Evolutionary conservation across 208 protist species (phyloP).

Genomic region (Tritrichomonas foetus): DNA sequence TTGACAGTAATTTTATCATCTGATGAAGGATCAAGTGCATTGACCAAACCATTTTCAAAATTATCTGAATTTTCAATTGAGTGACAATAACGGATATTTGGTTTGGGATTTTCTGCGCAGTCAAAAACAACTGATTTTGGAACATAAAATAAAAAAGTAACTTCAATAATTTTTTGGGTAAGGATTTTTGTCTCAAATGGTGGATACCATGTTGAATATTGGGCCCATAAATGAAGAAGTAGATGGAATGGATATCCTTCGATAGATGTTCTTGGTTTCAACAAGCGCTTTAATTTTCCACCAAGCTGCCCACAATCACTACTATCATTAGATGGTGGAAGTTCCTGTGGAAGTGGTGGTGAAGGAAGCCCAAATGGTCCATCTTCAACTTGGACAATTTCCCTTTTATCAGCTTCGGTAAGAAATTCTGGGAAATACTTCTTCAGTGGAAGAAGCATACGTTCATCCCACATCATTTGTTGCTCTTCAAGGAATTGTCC

Average conservation of each 20-base stretch:
- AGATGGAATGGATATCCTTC: constrained; percentile 20
- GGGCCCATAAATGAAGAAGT: background rate
- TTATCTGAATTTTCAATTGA: too few relatives aligned
- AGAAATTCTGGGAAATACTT: background rate
- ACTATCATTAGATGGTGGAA: background rate
- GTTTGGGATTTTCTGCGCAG: too few relatives aligned
- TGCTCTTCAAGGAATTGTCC: background rate
- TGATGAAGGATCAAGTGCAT: too few relatives aligned
- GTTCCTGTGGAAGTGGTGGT: background rate
- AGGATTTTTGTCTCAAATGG: background rate
- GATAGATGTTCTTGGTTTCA: background rate
- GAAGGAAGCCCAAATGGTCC: background rate
- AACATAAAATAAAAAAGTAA: background rate
- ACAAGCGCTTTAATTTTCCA: background rate
- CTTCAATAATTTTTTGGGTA: background rate
- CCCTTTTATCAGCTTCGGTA: background rate
- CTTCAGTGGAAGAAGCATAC: background rate
- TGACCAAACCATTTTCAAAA: too few relatives aligned
- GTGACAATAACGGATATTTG: too few relatives aligned
- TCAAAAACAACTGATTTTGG: background rate
- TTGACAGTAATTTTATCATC: too few relatives aligned
- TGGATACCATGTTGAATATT: background rate
- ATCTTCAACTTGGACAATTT: background rate
- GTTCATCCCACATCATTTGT: background rate
- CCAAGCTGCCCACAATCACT: too few relatives aligned